A percentile compares a stretch with the other conserved stretches of the same genome.
Conservation (phyloP, 768 basidiomycete species). For the Dacryopinax primogenitus region DNA sequence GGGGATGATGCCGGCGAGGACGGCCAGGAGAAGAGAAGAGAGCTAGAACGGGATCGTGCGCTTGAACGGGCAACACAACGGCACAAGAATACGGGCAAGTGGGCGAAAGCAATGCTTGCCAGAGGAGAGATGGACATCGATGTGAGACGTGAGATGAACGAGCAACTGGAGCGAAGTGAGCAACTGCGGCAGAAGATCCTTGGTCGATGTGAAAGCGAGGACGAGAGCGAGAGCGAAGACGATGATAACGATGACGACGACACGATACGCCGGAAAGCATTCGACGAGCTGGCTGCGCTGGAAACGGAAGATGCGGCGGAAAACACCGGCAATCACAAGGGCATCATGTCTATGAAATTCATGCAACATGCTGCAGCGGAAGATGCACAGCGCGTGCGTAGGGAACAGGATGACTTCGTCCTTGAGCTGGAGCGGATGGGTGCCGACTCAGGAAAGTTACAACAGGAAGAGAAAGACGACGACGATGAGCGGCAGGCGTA, state of each 20-base stretch:
- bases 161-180: slow-evolving; percentile 78
- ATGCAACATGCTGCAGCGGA: slow-evolving; percentile 86
- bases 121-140: slow-evolving; percentile 53
- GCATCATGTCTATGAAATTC: slow-evolving; percentile 93
- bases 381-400: slow-evolving; percentile 43
- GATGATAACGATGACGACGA: slow-evolving; percentile 33
- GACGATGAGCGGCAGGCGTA: slow-evolving; percentile 20
- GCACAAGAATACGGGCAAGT: slow-evolving; percentile 80
- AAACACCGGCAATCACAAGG: slow-evolving; percentile 40
- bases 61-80: slow-evolving; percentile 77
- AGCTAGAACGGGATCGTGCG: slow-evolving; percentile 67
- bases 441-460: slow-evolving; percentile 18
- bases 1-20: slow-evolving; percentile 39
- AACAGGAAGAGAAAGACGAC: slow-evolving; percentile 26
- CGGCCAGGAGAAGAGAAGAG: slow-evolving; percentile 35
- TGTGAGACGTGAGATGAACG: slow-evolving; percentile 55
- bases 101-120: slow-evolving; percentile 63
- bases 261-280: slow-evolving; percentile 51
- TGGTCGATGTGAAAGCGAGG: slow-evolving; percentile 40
- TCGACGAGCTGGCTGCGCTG: slow-evolving; percentile 57
- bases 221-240: slow-evolving; percentile 32
- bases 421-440: slow-evolving; percentile 46
- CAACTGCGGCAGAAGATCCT: slow-evolving; percentile 61
- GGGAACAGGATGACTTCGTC: slow-evolving; percentile 58
- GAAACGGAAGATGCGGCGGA: slow-evolving; percentile 29